Percentiles rank a stretch among this genome's conserved stretches.
Conservation (phyloP, 2,329 filamentous ascomycete genomes). For the Beauveria scarabaeidicola region DNA sequence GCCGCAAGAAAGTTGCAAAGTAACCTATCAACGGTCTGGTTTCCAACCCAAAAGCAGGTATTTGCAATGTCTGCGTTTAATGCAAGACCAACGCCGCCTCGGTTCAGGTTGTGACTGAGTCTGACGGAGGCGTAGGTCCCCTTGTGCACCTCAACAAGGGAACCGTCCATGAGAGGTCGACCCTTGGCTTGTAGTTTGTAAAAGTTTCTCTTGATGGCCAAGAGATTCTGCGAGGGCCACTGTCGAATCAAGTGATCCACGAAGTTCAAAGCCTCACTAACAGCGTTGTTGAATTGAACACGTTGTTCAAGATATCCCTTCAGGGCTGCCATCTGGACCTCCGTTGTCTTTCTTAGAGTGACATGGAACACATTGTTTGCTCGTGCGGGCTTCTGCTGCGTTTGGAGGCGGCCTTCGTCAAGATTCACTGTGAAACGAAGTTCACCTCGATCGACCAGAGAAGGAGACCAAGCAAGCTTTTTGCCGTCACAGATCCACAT, state of each 20-base stretch:
- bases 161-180: slow-evolving; percentile 45
- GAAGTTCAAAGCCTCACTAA: slow-evolving; percentile 80
- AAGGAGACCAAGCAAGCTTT: slow-evolving; percentile 68
- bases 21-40: slow-evolving; percentile 31
- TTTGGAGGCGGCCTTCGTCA: slow-evolving; percentile 52
- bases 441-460: slow-evolving; percentile 36
- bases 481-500: slow-evolving; percentile 73
- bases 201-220: slow-evolving; percentile 73
- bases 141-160: slow-evolving; percentile 69
- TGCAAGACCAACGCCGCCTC: slow-evolving; percentile 54
- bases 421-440: slow-evolving; percentile 59
- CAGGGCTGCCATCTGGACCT: slow-evolving; percentile 59
- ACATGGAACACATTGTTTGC: slow-evolving; percentile 48
- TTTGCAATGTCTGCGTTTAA: slow-evolving; percentile 91
- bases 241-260: slow-evolving; percentile 84
- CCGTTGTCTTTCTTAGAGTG: slow-evolving; percentile 55
- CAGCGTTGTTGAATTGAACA: slow-evolving; percentile 52
- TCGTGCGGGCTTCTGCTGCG: slow-evolving; percentile 19
- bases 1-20: slow-evolving; percentile 25
- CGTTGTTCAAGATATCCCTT: slow-evolving; percentile 55
- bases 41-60: slow-evolving; percentile 68
- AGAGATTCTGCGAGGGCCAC: slow-evolving; percentile 58
- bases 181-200: slow-evolving; percentile 50
- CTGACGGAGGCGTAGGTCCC: slow-evolving; percentile 83
- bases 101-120: slow-evolving; percentile 48